Conservation (phyloP, 176 grass and related monocot genomes). For the Hordeum marinum region DNA sequence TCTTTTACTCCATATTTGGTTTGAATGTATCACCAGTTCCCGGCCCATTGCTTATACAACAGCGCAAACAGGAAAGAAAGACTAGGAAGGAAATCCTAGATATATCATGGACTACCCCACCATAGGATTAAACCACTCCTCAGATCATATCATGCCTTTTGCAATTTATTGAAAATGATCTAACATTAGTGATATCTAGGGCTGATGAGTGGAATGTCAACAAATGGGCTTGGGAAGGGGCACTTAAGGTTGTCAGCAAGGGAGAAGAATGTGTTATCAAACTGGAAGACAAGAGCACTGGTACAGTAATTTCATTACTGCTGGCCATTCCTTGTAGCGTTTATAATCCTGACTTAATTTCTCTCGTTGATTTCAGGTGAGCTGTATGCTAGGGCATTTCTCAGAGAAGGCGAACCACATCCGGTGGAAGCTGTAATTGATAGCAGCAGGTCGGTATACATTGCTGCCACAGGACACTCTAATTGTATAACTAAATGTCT, state of each 20-base stretch:
- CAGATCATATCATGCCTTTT: background rate
- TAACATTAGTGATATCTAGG: constrained; percentile 28
- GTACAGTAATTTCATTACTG: constrained; percentile 20
- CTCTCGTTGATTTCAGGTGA: constrained; percentile 51
- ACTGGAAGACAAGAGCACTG: constrained; percentile 87
- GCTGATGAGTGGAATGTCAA: constrained; percentile 99
- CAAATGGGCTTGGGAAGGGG: constrained; percentile 97
- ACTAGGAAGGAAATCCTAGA: background rate
- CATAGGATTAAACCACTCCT: background rate
- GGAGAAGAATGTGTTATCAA: constrained; percentile 91
- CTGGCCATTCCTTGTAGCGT: background rate
- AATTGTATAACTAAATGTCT: background rate
- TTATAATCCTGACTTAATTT: constrained; percentile 32
- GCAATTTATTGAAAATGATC: background rate
- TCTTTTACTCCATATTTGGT: background rate
- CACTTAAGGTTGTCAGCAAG: constrained; percentile 88
- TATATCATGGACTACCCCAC: background rate
- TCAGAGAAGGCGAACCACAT: constrained; percentile 81
- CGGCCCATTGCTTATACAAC: background rate
- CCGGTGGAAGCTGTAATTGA: constrained; percentile 95
- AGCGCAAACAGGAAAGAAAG: background rate
- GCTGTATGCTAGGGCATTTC: constrained; percentile 88
- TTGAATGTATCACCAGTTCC: background rate
- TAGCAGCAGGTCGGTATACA: constrained; percentile 71
- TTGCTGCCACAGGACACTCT: background rate